Conservation (phyloP, 2,329 filamentous ascomycete species). For the Drechslera avenae region DNA sequence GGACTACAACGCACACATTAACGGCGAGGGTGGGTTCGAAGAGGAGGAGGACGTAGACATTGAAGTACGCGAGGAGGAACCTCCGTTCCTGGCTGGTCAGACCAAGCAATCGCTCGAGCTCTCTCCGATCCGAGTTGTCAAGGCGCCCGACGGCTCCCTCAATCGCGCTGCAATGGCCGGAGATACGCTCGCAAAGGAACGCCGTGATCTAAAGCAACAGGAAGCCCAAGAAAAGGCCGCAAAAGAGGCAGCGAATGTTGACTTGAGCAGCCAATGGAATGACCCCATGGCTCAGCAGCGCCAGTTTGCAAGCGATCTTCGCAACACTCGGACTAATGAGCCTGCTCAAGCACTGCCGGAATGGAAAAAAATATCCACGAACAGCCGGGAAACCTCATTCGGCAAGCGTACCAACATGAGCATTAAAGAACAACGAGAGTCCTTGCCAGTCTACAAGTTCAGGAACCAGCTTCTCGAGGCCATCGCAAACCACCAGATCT, state of each 20-base stretch:
- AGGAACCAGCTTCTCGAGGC: conserved; percentile 86
- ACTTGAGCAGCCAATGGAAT: conserved; percentile 90
- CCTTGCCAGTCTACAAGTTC: conserved; percentile 87
- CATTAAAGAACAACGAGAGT: conserved; percentile 93
- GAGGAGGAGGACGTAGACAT: conserved; percentile 97
- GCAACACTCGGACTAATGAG: conserved; percentile 66
- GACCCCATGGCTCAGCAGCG: conserved; percentile 93
- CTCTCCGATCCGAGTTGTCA: conserved; percentile 94
- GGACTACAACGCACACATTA: conserved; percentile 86
- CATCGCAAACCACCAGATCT: conserved; percentile 81
- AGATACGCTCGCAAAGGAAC: conserved; percentile 83
- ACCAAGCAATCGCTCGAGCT: conserved; percentile 95
- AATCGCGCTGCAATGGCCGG: conserved; percentile 96
- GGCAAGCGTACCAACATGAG: conserved; percentile 88
- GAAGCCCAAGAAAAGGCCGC: conserved; percentile 80
- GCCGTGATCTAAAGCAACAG: conserved; percentile 85
- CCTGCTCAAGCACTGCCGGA: conserved; percentile 76
- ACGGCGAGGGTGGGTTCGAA: conserved; percentile 85
- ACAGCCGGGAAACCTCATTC: conserved; percentile 78
- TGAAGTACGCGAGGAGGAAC: conserved; percentile 93
- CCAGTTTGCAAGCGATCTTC: conserved; percentile 86
- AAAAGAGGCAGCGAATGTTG: conserved; percentile 75
- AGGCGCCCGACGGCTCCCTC: conserved; percentile 96
- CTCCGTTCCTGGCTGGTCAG: conserved; percentile 92
- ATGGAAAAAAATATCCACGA: conserved; percentile 85